phyloP scores from a whole-genome alignment of 225 moss, liverwort and hornwort species.

The Pleurozium schreberi region DNA sequence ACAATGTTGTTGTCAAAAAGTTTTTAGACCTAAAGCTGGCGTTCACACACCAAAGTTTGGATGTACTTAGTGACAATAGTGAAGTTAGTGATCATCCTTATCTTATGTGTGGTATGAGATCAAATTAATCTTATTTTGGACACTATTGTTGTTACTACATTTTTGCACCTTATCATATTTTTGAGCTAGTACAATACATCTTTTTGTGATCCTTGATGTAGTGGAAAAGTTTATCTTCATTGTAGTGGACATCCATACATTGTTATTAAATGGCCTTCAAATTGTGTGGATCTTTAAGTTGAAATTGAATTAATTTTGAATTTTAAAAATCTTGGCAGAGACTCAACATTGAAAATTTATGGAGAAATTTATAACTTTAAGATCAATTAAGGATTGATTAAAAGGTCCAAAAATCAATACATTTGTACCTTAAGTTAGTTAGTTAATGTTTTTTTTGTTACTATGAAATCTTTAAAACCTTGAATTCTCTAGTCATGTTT shows the following conservation, averaged over 20 bases:
- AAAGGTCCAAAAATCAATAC: no score
- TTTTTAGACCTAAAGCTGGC: neutral
- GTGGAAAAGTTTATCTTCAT: rapidly evolving
- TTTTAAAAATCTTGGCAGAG: no score
- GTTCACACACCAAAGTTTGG: rapidly evolving
- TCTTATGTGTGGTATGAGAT: neutral
- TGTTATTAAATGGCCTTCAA: neutral
- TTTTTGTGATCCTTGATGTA: neutral
- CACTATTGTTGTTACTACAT: neutral
- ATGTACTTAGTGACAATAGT: neutral
- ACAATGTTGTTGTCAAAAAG: neutral
- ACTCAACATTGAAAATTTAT: no score
- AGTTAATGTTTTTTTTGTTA: no score
- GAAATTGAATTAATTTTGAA: no score
- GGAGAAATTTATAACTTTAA: no score
- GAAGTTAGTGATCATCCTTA: neutral
- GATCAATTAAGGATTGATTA: no score
- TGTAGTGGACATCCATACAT: neutral
- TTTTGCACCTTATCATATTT: neutral
- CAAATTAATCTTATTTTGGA: no score
- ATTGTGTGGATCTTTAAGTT: no score
- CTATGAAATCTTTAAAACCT: no score
- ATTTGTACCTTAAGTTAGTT: no score
- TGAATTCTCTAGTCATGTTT: no score
- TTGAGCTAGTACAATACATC: neutral